These are phyloP conservation scores for Talaromyces sp. DNA, from an alignment of 2,329 filamentous ascomycete genomes.

Conservation along the genomic window DNA sequence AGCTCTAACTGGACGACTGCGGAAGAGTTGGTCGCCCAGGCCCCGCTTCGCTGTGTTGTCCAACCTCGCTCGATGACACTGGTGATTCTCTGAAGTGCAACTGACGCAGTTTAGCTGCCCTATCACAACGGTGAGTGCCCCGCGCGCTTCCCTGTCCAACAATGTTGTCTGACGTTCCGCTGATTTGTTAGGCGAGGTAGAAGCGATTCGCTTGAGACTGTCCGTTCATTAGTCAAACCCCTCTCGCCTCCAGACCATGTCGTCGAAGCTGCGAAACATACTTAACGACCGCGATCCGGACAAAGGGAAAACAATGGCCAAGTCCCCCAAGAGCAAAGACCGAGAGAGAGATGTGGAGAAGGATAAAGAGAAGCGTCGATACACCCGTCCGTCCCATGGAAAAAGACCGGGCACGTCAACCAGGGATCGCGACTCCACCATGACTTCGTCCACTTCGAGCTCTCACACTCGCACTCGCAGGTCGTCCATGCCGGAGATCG, in stretches of 20 bases:
- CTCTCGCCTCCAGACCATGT: conserved; percentile 11
- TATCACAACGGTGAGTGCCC: conserved; percentile 11
- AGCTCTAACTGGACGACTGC: conserved; percentile 6
- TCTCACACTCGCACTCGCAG: conserved; percentile 16
- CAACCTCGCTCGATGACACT: background rate
- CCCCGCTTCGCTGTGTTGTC: conserved; percentile 11
- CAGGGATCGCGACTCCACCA: conserved; percentile 20
- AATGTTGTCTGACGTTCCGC: background rate
- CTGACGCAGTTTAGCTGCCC: conserved; percentile 7
- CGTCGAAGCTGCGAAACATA: conserved; percentile 18
- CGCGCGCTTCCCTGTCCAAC: conserved; percentile 9
- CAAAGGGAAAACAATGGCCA: conserved; percentile 17
- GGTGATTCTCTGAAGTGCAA: background rate
- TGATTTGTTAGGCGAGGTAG: conserved; percentile 6
- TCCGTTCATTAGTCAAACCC: background rate
- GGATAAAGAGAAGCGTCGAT: conserved; percentile 16
- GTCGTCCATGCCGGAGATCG: conserved; percentile 21
- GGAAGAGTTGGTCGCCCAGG: conserved; percentile 8
- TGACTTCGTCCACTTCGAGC: conserved; percentile 19
- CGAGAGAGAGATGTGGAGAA: conserved; percentile 22
- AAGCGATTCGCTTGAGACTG: conserved; percentile 7
- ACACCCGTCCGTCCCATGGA: conserved; percentile 20
- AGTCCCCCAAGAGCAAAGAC: conserved; percentile 23
- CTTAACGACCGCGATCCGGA: conserved; percentile 15
- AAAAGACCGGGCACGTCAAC: conserved; percentile 19